Evolutionary conservation across 2,329 filamentous ascomycete species (phyloP).

Genomic region (Didymella glomerata): DNA sequence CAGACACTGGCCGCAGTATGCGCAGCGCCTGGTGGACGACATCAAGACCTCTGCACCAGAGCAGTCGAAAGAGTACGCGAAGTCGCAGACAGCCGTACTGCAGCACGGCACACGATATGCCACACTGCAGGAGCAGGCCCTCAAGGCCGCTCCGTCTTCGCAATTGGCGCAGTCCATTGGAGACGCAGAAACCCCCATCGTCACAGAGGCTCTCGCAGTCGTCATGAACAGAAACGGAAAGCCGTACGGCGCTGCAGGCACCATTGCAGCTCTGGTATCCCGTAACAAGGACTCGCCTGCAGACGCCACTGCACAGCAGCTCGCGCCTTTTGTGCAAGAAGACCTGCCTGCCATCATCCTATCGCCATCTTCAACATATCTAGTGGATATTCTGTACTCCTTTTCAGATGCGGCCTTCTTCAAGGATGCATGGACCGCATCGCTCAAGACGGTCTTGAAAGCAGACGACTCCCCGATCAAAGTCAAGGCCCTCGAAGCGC

Average conservation of each 20-base stretch:
- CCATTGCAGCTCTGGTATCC: slow-evolving; percentile 63
- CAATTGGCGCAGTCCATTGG: slow-evolving; percentile 32
- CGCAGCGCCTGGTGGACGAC: slow-evolving; percentile 67
- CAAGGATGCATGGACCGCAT: slow-evolving; percentile 41
- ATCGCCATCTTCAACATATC: slow-evolving; percentile 72
- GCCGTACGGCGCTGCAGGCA: slow-evolving; percentile 69
- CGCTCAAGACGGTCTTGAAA: slow-evolving; percentile 42
- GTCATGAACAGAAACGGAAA: slow-evolving; percentile 67
- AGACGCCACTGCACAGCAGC: slow-evolving; percentile 53
- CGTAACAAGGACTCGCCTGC: slow-evolving; percentile 54
- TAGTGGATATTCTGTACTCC: slow-evolving; percentile 71
- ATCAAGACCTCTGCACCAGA: slow-evolving; percentile 82
- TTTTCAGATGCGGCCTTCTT: slow-evolving; percentile 45
- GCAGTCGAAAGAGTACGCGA: slow-evolving; percentile 77
- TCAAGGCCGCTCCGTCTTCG: slow-evolving; percentile 19
- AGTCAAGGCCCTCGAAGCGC: slow-evolving; percentile 40
- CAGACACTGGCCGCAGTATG: slow-evolving; percentile 70
- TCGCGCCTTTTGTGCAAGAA: slow-evolving; percentile 60
- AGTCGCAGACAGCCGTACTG: slow-evolving; percentile 74
- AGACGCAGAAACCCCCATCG: slow-evolving; percentile 53
- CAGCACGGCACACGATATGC: slow-evolving; percentile 72
- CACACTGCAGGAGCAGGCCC: slow-evolving; percentile 57
- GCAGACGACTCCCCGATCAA: slow-evolving; percentile 40
- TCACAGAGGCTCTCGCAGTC: slow-evolving; percentile 60
- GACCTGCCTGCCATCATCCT: slow-evolving; percentile 67